Percentiles rank a stretch among this genome's conserved stretches.
phyloP scores from a whole-genome alignment of 768 basidiomycete genomes.

The Suillus fuscotomentosus region DNA sequence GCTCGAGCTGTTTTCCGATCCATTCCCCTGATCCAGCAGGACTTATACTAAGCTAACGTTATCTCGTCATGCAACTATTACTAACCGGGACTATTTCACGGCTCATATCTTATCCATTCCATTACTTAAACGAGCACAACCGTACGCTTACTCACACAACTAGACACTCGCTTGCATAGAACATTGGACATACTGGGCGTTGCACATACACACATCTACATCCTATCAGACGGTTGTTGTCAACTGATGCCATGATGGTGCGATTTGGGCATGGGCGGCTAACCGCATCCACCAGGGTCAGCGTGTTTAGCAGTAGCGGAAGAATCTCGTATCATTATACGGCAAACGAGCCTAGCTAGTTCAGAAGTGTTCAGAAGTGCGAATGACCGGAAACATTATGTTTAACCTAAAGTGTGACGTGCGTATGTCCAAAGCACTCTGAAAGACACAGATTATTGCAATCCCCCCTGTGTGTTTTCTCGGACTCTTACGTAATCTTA shows the following conservation, averaged over 20 bases:
- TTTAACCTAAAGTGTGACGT: no score
- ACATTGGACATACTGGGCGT: not conserved
- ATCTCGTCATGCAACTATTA: not conserved
- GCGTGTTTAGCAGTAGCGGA: not conserved
- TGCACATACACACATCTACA: not conserved
- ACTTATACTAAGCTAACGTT: not conserved
- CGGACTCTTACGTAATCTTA: constrained; percentile 11
- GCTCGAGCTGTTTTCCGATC: not conserved
- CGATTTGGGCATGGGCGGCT: not conserved
- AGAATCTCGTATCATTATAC: not conserved
- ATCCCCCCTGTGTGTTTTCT: no score
- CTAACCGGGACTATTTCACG: constrained; percentile 3
- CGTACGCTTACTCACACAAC: not conserved
- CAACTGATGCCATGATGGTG: not conserved
- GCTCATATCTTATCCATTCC: not conserved
- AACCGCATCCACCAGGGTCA: not conserved
- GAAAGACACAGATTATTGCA: no score
- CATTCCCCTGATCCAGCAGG: not conserved
- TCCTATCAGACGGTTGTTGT: not conserved
- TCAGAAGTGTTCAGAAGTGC: not conserved
- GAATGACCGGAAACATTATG: not conserved
- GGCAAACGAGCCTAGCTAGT: not conserved
- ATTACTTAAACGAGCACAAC: not conserved
- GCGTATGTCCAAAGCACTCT: no score
- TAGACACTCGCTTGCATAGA: constrained; percentile 1